phyloP scores from a whole-genome alignment of 495 filamentous ascomycete species.

The Penicillium verhagenii region DNA sequence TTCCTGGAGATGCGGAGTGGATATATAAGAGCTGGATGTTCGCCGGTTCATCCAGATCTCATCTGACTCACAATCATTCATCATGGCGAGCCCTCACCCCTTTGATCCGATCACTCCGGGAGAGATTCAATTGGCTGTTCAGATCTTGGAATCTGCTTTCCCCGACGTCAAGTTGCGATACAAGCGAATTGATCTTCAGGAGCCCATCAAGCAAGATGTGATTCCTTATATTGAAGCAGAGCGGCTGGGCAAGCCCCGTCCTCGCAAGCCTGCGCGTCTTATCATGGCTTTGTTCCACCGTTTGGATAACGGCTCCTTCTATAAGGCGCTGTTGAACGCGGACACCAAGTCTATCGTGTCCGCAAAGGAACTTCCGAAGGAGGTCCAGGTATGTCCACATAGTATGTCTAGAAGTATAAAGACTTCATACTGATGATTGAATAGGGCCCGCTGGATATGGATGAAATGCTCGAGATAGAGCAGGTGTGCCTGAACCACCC shows the following conservation, averaged over 20 bases:
- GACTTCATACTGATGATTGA: background rate
- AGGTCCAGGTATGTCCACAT: conserved; percentile 37
- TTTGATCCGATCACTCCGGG: conserved; percentile 44
- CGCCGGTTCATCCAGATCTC: background rate
- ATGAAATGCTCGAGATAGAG: conserved; percentile 45
- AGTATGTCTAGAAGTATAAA: background rate
- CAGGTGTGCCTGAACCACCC: conserved; percentile 37
- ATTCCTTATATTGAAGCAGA: conserved; percentile 45
- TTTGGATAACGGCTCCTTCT: conserved; percentile 41
- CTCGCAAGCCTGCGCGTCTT: conserved; percentile 37
- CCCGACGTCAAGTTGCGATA: conserved; percentile 40
- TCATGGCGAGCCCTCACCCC: conserved; percentile 36
- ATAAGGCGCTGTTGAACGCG: conserved; percentile 43
- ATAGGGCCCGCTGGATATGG: conserved; percentile 39
- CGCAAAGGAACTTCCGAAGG: conserved; percentile 40
- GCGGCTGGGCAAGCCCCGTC: conserved; percentile 31
- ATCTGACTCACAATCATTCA: background rate
- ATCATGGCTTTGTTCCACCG: conserved; percentile 43
- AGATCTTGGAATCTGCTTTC: conserved; percentile 39
- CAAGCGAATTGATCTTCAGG: conserved; percentile 46
- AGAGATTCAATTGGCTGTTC: conserved; percentile 43
- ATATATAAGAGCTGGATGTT: conserved; percentile 10
- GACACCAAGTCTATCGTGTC: conserved; percentile 40
- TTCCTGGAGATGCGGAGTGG: background rate
- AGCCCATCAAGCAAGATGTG: conserved; percentile 42